phyloP scores from a whole-genome alignment of 768 basidiomycete genomes.

The Pisolithus microcarpus region DNA sequence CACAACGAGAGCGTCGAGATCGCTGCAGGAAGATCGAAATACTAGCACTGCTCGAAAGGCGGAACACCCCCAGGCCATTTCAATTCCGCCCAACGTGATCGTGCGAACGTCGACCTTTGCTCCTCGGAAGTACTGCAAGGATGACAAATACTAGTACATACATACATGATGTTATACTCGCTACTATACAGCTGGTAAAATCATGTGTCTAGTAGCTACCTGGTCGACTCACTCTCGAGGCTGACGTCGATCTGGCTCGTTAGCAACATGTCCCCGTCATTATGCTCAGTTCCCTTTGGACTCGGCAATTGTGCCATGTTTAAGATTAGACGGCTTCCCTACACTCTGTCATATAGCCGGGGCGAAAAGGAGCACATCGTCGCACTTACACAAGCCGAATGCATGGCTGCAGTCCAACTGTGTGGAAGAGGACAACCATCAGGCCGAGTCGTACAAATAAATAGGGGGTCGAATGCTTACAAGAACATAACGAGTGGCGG shows the following conservation, averaged over 20 bases:
- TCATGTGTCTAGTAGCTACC: background rate
- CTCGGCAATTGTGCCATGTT: slow-evolving; percentile 2
- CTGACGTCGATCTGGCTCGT: background rate
- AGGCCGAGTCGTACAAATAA: background rate
- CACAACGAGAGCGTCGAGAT: slow-evolving; percentile 10
- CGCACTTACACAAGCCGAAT: background rate
- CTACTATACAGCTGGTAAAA: background rate
- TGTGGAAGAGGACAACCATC: background rate
- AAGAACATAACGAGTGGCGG: slow-evolving; percentile 2
- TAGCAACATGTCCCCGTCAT: background rate
- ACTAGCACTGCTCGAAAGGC: background rate
- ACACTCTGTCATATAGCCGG: background rate
- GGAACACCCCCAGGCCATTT: background rate
- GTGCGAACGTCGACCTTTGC: slow-evolving; percentile 8
- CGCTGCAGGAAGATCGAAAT: background rate
- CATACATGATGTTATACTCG: background rate
- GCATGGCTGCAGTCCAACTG: background rate
- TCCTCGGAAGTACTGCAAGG: too few species aligned
- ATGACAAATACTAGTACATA: too few species aligned
- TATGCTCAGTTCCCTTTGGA: too few species aligned
- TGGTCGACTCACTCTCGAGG: background rate
- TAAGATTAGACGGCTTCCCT: slow-evolving; percentile 5
- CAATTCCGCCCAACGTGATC: slow-evolving; percentile 10
- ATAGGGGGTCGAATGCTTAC: background rate
- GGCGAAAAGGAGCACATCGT: background rate